Evolutionary conservation across 495 filamentous ascomycete genomes (phyloP).

Genomic region (Zalerion maritima): DNA sequence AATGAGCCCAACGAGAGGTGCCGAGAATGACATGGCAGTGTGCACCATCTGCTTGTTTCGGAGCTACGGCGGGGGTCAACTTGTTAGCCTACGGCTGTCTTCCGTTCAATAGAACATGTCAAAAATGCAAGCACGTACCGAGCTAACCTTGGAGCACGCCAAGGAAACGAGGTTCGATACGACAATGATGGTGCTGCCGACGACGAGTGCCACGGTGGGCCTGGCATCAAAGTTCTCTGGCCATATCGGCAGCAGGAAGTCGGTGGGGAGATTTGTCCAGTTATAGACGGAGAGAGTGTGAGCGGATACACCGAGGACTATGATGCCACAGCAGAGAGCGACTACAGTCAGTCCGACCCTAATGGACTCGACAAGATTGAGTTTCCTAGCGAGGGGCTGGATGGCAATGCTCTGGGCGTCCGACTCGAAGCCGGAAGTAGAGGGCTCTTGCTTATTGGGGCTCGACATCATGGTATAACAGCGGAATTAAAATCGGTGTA

Average conservation of each 20-base stretch:
- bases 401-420: constrained; percentile 21
- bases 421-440: constrained; percentile 21
- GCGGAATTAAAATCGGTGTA: too few species aligned
- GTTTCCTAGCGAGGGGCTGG: constrained; percentile 18
- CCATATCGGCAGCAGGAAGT: constrained; percentile 34
- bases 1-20: constrained; percentile 27
- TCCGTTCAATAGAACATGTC: not conserved
- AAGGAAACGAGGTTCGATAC: constrained; percentile 29
- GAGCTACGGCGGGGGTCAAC: constrained; percentile 17
- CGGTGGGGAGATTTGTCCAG: constrained; percentile 25
- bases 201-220: constrained; percentile 34
- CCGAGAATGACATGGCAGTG: constrained; percentile 21
- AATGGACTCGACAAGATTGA: constrained; percentile 25
- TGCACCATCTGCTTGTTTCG: constrained; percentile 22
- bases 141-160: constrained; percentile 22
- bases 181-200: constrained; percentile 26
- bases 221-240: constrained; percentile 34
- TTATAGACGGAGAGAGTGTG: constrained; percentile 35
- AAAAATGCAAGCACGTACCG: constrained; percentile 14
- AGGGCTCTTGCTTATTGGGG: not conserved
- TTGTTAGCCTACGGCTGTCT: constrained; percentile 10
- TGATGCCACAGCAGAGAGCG: constrained; percentile 31
- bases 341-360: constrained; percentile 30
- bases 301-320: constrained; percentile 32
- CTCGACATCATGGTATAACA: too few species aligned